Evolutionary conservation across 2,329 filamentous ascomycete species (phyloP).

Genomic region (Nothopassalora personata): DNA sequence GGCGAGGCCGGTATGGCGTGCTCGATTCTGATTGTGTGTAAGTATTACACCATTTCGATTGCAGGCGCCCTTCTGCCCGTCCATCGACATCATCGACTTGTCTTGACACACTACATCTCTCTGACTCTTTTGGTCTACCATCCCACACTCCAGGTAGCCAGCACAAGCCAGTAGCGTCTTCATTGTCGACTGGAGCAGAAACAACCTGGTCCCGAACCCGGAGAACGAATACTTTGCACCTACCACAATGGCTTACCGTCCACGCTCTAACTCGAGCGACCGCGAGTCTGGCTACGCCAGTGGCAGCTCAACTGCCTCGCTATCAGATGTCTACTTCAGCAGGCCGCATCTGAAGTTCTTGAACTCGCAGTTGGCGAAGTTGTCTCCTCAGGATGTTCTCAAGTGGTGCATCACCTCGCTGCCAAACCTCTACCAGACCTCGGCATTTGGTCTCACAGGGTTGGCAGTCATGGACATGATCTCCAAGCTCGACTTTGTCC

Average conservation of each 20-base stretch:
- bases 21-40: background rate
- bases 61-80: background rate
- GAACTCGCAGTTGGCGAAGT: constrained; percentile 80
- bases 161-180: background rate
- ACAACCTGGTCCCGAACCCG: background rate
- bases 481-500: constrained; percentile 62
- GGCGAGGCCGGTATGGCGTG: constrained; percentile 5
- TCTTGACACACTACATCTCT: background rate
- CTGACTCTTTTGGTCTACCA: background rate
- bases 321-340: constrained; percentile 79
- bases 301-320: constrained; percentile 56
- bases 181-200: background rate
- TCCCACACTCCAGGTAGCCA: background rate
- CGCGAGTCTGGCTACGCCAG: constrained; percentile 80
- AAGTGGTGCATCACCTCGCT: constrained; percentile 88
- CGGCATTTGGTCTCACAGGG: constrained; percentile 48
- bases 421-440: constrained; percentile 56
- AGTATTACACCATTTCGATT: constrained; percentile 3
- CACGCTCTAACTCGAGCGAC: constrained; percentile 31
- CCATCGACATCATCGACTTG: background rate
- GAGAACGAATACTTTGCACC: constrained; percentile 1
- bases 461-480: constrained; percentile 60
- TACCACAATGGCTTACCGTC: constrained; percentile 16
- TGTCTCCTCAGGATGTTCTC: constrained; percentile 84
- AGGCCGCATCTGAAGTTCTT: constrained; percentile 83